Conservation (phyloP, 23 red algal species). For the Pyropia yezoensis region DNA sequence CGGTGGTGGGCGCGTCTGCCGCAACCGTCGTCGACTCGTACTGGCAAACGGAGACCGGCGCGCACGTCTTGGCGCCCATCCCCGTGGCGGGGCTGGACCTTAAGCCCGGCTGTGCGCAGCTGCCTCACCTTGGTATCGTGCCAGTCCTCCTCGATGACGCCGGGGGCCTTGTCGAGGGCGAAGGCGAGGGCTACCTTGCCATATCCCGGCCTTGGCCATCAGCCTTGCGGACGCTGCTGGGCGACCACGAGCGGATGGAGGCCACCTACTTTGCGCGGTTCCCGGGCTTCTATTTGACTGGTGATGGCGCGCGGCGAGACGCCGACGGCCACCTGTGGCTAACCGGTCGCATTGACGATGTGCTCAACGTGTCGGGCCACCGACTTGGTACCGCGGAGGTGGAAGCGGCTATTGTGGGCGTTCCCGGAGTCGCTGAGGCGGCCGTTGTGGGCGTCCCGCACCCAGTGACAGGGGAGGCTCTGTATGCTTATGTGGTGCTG, state of each 20-base stretch:
- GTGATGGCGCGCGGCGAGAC: slow-evolving; percentile 60
- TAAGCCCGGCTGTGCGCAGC: slow-evolving; percentile 32
- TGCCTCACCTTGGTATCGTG: slow-evolving; percentile 40
- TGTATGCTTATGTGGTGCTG: slow-evolving; percentile 39
- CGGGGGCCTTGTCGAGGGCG: slow-evolving; percentile 22
- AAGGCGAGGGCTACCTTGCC: slow-evolving; percentile 36
- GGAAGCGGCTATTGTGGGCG: slow-evolving; percentile 29
- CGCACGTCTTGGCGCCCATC: slow-evolving; percentile 31
- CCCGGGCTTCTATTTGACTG: slow-evolving; percentile 44
- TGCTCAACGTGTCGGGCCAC: slow-evolving; percentile 63
- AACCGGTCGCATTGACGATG: slow-evolving; percentile 57
- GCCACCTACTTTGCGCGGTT: slow-evolving; percentile 38
- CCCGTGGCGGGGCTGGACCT: slow-evolving; percentile 21
- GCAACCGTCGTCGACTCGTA: slow-evolving; percentile 59
- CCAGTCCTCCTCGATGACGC: slow-evolving; percentile 30
- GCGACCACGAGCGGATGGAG: slow-evolving; percentile 58
- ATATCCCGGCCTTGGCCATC: slow-evolving; percentile 45
- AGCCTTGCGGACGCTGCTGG: slow-evolving; percentile 27
- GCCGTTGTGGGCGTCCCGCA: slow-evolving; percentile 53
- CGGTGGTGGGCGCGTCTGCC: slow-evolving; percentile 30
- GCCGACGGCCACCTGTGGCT: slow-evolving; percentile 59
- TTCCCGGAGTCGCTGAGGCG: slow-evolving; percentile 35
- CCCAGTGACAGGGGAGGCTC: slow-evolving; percentile 58
- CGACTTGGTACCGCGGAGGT: slow-evolving; percentile 67
- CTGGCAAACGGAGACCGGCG: slow-evolving; percentile 74